Evolutionary conservation across 169 alveolate genomes (phyloP), one percentile per base, ranked within the genome.

Genomic region (Cryptosporidium sp.): DNA sequence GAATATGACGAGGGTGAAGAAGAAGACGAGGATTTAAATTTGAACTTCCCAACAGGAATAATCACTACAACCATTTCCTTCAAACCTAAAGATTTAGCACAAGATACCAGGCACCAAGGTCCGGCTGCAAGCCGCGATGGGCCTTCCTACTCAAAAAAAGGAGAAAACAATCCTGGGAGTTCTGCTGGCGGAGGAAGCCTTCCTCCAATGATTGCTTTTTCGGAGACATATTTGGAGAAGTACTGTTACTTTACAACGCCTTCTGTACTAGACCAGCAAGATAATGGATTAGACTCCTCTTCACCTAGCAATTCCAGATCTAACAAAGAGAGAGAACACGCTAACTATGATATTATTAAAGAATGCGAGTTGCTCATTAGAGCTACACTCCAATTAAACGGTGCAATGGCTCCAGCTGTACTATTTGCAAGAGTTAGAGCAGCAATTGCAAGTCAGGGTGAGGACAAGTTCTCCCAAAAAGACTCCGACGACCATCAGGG

Each of bases 351-450:
- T 39, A 80, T 80, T 31, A 48, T 80, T 1, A 80, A 48, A 53
- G 89, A 80, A 21, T 80, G 89, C 37, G 89, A 80, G 16, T 39
- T 62, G 7, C 73, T 80, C 52, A 80, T 80, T 18, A 37, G 89
- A 62, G 89, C 80, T 1, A 80, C 75, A 14, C 68, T 80, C 2
- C 89, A 80, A 62, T 14, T 80, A 23, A 80, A 80, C 70, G 89
- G 89, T 31, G 80, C 89, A 9, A 80, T 80, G 89, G 89, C 89
- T 26, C 89, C 89, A 29, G 89, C 89, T 33, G 80, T 80, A 37
- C 75, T 80, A 14, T 80, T 80, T 48, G 75, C 70, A 26, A 51
- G 89, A 44, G 89, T 80, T 14, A 61, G 89, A 18, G 42, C 89
- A 12, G 89, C 89, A 12, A 80, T 80, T 29, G 75, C 75, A 21